These are phyloP conservation scores for Pythium brassicae DNA, from an alignment of 352 stramenopile genomes.

Conservation along the genomic window DNA sequence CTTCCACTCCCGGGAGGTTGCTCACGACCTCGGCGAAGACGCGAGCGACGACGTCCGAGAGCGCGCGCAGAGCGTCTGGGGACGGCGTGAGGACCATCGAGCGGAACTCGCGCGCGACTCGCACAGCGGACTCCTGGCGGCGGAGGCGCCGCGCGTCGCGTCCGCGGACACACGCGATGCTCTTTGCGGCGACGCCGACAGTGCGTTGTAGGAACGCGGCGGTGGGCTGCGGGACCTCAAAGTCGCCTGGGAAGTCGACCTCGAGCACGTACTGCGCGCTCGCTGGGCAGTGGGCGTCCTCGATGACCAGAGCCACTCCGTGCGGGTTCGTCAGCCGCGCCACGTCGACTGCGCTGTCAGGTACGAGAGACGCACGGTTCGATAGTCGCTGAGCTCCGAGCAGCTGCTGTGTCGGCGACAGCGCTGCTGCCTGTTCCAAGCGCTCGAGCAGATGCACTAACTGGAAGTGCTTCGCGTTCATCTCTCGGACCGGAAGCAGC, in stretches of 20 bases:
- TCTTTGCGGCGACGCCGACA: conserved; percentile 33
- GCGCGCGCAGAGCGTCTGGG: conserved; percentile 36
- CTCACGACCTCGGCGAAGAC: conserved; percentile 44
- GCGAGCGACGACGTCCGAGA: conserved; percentile 32
- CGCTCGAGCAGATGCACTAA: conserved; percentile 30
- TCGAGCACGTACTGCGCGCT: conserved; percentile 37
- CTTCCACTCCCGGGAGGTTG: conserved; percentile 46
- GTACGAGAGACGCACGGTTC: background rate
- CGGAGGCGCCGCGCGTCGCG: conserved; percentile 30
- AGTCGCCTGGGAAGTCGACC: conserved; percentile 22
- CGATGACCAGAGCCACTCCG: conserved; percentile 28
- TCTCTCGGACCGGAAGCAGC: conserved; percentile 49
- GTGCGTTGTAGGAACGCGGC: conserved; percentile 29
- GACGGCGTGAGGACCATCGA: conserved; percentile 53
- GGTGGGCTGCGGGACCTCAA: conserved; percentile 7
- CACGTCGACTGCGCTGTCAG: background rate
- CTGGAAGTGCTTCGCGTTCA: conserved; percentile 73
- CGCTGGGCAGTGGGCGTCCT: conserved; percentile 16
- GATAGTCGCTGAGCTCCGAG: no score
- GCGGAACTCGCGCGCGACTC: conserved; percentile 21
- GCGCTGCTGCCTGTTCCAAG: background rate
- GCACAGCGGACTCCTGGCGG: conserved; percentile 23
- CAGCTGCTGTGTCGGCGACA: no score
- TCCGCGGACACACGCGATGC: conserved; percentile 45
- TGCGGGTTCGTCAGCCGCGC: conserved; percentile 18